Base-by-base conservation (phyloP, 495 filamentous ascomycete species). In the Trichoderma asperelloides region DNA sequence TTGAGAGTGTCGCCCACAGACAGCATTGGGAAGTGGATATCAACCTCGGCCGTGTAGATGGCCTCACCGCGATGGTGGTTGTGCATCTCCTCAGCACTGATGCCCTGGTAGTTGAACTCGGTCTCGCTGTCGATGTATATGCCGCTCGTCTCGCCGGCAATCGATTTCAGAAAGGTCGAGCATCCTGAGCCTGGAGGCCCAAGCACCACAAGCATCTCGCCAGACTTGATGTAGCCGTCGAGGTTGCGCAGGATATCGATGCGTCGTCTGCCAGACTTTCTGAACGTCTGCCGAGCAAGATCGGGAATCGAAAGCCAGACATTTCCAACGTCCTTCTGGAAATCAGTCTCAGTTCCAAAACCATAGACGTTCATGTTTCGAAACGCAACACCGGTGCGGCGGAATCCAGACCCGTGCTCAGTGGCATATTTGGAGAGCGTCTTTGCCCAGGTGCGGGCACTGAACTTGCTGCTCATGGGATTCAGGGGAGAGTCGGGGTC, bases 131-230 rank as follows among this genome's bases (percentile, higher is more conserved):
- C 71, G 3, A 82, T 60, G 40, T 69, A 41, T 66, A 81, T 76
- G 3, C 79, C 80, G 40, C 81, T 83, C 66, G 81, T 85, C 69
- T 90, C 86, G 62, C 88, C 88, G 0, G 86, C 78, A 18, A 91
- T 75, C n/a, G 86, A 85, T 75, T 89, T 89, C 68, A 91, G 75
- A 72, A 92, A 87, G 5, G 89, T 91, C 16, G 88, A 86, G 68
- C 87, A 90, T 30, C 89, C 88, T 67, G 83, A 84, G 70, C 86
- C 90, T 16, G 90, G 90, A 28, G 86, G 82, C 16, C 89, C 90
- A 21, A 93, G 81, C 0, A 92, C 90, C 21, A 92, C 81, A 41
- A 93, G 78, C 88, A 92, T 91, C 76, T 93, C 89, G 11, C 90
- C 90, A 21, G 81, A 84, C 68, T 85, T 82, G 13, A 92, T 79